A percentile compares a stretch with the other conserved stretches of the same genome.
Evolutionary conservation across 1,284 basidiomycete genomes (phyloP).

Genomic region (Paramarasmius palmivorus): DNA sequence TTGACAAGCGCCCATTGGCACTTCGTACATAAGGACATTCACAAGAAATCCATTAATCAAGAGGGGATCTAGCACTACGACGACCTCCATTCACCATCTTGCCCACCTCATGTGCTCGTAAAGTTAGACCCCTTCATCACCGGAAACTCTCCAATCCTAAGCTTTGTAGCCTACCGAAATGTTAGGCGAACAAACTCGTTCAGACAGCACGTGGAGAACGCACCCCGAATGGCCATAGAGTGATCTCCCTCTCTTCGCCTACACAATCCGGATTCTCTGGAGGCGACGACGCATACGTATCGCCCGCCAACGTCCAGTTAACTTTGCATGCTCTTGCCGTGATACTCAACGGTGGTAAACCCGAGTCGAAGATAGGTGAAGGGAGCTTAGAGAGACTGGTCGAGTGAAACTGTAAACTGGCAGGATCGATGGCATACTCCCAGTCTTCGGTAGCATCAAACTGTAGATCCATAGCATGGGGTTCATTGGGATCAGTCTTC

Average conservation of each 20-base stretch:
- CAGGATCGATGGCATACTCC: slow-evolving; percentile 59
- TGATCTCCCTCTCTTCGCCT: slow-evolving; percentile 43
- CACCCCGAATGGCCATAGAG: slow-evolving; percentile 53
- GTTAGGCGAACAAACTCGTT: neutral
- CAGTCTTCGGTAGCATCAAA: slow-evolving; percentile 49
- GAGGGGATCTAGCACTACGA: no score
- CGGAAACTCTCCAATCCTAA: slow-evolving; percentile 58
- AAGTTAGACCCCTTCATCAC: slow-evolving; percentile 22
- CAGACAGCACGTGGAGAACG: slow-evolving; percentile 21
- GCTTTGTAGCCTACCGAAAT: slow-evolving; percentile 45
- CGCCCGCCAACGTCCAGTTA: slow-evolving; percentile 48
- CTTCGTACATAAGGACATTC: no score
- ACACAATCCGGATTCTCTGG: slow-evolving; percentile 47
- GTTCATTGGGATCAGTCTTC: slow-evolving; percentile 42
- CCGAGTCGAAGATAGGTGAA: slow-evolving; percentile 56
- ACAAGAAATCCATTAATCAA: no score
- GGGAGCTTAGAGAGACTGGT: slow-evolving; percentile 41
- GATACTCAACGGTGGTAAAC: slow-evolving; percentile 50
- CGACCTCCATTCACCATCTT: no score
- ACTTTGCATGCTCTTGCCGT: slow-evolving; percentile 52
- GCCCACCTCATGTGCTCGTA: neutral
- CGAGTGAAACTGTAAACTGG: slow-evolving; percentile 48
- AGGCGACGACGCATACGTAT: slow-evolving; percentile 49
- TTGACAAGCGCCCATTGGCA: no score
- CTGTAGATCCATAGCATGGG: slow-evolving; percentile 52